A percentile compares a stretch with the other conserved stretches of the same genome.
These are phyloP conservation scores for Omphalotus guepiniiformis DNA, from an alignment of 768 basidiomycete genomes.

Conservation along the genomic window DNA sequence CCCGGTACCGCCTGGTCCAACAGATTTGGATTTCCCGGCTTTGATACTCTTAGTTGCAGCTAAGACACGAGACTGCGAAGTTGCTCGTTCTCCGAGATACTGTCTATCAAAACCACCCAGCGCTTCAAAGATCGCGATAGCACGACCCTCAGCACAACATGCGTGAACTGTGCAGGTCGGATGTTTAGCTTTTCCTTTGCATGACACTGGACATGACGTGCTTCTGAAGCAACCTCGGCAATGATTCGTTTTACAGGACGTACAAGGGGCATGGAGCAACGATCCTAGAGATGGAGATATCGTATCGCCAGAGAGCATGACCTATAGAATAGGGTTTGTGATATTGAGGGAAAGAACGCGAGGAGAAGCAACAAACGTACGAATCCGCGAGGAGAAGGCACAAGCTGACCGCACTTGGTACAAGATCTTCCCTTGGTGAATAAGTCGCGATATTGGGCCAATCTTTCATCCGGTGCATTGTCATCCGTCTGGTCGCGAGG, in stretches of 20 bases:
- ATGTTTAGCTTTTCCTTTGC: slow-evolving; percentile 35
- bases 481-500: not conserved
- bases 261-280: slow-evolving; percentile 42
- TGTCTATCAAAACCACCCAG: slow-evolving; percentile 47
- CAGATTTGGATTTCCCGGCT: slow-evolving; percentile 18
- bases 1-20: slow-evolving; percentile 53
- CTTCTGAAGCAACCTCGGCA: slow-evolving; percentile 47
- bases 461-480: slow-evolving; percentile 25
- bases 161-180: slow-evolving; percentile 28
- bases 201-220: slow-evolving; percentile 32
- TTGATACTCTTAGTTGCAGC: slow-evolving; percentile 25
- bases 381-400: slow-evolving; percentile 37
- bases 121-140: slow-evolving; percentile 47
- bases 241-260: slow-evolving; percentile 38
- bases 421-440: slow-evolving; percentile 35
- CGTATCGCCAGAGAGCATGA: slow-evolving; percentile 23
- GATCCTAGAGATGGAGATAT: slow-evolving; percentile 25
- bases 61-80: slow-evolving; percentile 33
- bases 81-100: slow-evolving; percentile 36
- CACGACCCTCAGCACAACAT: slow-evolving; percentile 45
- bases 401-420: slow-evolving; percentile 28
- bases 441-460: slow-evolving; percentile 29
- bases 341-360: not conserved
- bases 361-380: slow-evolving; percentile 27
- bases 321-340: slow-evolving; percentile 14